Percentiles rank a stretch among this genome's conserved stretches.
Conservation (phyloP, 768 basidiomycete species). For the Trichaptum fuscoviolaceum region DNA sequence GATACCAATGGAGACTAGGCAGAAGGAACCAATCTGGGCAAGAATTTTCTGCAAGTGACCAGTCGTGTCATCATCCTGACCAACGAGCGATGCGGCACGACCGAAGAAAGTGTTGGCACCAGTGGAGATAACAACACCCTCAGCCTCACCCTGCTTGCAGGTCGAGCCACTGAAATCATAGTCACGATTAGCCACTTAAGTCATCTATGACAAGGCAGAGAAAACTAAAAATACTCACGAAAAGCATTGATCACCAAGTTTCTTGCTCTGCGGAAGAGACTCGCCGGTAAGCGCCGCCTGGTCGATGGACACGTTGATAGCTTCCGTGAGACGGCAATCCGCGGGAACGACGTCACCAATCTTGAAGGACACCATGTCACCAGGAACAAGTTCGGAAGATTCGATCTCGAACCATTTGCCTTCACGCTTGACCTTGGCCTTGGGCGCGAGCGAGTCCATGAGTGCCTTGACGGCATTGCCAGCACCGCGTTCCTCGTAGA, state of each 20-base stretch:
- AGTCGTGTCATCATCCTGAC: slow-evolving; percentile 95
- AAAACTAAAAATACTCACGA: slow-evolving; percentile 57
- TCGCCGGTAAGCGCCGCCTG: slow-evolving; percentile 98
- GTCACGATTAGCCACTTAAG: slow-evolving; percentile 12
- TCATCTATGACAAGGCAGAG: slow-evolving; percentile 8
- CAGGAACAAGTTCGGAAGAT: slow-evolving; percentile 84
- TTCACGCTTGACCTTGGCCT: slow-evolving; percentile 88
- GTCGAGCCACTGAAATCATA: slow-evolving; percentile 71
- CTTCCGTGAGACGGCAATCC: slow-evolving; percentile 94
- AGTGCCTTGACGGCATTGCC: slow-evolving; percentile 99
- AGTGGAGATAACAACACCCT: slow-evolving; percentile 97
- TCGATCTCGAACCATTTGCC: slow-evolving; percentile 89
- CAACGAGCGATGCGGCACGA: slow-evolving; percentile 95
- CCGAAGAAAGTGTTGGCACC: slow-evolving; percentile 99
- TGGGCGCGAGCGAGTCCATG: slow-evolving; percentile 98
- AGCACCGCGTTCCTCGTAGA: slow-evolving; percentile 95
- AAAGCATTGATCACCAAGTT: slow-evolving; percentile 94
- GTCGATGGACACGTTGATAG: slow-evolving; percentile 97
- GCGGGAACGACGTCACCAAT: slow-evolving; percentile 98
- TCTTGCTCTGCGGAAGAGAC: slow-evolving; percentile 90
- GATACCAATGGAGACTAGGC: slow-evolving; percentile 90
- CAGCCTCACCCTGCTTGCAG: slow-evolving; percentile 98
- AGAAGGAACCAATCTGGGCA: slow-evolving; percentile 97
- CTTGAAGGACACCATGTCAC: slow-evolving; percentile 97
- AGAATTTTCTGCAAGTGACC: slow-evolving; percentile 99